Evolutionary conservation across 495 filamentous ascomycete genomes (phyloP), one percentile per base, ranked within the genome.

Genomic region (Tuber calosporum): DNA sequence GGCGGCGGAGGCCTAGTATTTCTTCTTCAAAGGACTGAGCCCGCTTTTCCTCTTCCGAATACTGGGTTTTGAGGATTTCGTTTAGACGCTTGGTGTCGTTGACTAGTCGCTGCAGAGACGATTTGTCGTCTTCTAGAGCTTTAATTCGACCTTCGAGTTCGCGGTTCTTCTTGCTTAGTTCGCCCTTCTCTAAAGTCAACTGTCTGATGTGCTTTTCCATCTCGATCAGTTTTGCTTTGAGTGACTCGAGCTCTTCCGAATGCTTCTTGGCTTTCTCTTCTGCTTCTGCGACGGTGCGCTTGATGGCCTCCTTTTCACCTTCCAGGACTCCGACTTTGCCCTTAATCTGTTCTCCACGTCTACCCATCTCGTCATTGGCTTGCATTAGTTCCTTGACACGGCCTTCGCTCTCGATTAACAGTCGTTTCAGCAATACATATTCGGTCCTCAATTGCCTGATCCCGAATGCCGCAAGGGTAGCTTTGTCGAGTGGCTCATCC

Each of bases 381-480:
- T 72, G 53, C 42, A 71, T 66, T 20, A 77, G 58, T 1, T 72
- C 69, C 39, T 80, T 77, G 1, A 75, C 72, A 11, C 68, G 68
- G 3, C 26, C 72, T 45, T 81, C 79, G 41, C 72, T 74, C 66
- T 78, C 78, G 4, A 71, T 72, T 13, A 79, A 41, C 19, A 78
- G 48, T n/a, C 69, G 40, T 41, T 81, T 80, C 5, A 80, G 45
- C 38, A 69, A 15, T 39, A 62, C 17, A 48, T 80, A 73, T 39
- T 81, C 79, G 3, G 48, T 72, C 9, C 79, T 48, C 40, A 81
- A 30, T 34, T 81, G 75, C n/a, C 77, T 42, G 30, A 81, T 81
- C n/a, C 79, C 79, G 19, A 81, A 81, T 11, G 79, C 79, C 17
- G 79, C 79, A 34, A 81, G 73, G 8, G 72, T 70, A 6, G 75